Conservation (phyloP, 257 asterid genomes). For the Nicotiana paniculata region DNA sequence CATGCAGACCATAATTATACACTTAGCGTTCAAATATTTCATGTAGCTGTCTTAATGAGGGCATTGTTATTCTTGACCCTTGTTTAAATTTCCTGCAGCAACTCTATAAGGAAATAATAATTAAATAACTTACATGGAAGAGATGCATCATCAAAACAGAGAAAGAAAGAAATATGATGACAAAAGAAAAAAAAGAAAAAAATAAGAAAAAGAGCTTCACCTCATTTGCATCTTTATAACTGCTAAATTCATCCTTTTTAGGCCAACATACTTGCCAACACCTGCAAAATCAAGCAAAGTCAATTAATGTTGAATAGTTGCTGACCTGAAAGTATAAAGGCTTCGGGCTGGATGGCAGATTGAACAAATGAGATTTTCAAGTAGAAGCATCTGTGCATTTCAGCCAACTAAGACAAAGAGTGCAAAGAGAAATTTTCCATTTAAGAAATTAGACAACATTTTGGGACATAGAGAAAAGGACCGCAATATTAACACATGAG, state of each 20-base stretch:
- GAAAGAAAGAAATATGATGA: neutral
- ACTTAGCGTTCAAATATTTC: neutral
- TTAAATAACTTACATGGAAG: neutral
- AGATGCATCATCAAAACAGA: neutral
- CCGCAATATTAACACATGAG: neutral
- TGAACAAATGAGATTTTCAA: neutral
- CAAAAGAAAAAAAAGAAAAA: neutral
- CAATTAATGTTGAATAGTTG: neutral
- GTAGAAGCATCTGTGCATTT: neutral
- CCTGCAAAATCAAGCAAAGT: constrained; percentile 24
- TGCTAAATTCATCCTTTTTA: constrained; percentile 39
- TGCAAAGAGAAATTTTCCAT: neutral
- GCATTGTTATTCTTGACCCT: neutral
- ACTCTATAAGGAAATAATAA: neutral
- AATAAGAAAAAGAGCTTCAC: constrained; percentile 19
- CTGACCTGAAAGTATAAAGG: neutral
- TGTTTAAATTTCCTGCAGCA: neutral
- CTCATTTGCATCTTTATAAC: constrained; percentile 77
- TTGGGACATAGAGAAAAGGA: neutral
- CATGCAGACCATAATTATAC: neutral
- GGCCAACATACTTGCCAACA: constrained; percentile 67
- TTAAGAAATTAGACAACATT: neutral
- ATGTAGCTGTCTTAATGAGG: neutral
- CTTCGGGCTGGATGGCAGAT: neutral
- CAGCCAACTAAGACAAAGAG: neutral